Conservation (phyloP, 345 rosid species). For the Pelargonium nanum region DNA sequence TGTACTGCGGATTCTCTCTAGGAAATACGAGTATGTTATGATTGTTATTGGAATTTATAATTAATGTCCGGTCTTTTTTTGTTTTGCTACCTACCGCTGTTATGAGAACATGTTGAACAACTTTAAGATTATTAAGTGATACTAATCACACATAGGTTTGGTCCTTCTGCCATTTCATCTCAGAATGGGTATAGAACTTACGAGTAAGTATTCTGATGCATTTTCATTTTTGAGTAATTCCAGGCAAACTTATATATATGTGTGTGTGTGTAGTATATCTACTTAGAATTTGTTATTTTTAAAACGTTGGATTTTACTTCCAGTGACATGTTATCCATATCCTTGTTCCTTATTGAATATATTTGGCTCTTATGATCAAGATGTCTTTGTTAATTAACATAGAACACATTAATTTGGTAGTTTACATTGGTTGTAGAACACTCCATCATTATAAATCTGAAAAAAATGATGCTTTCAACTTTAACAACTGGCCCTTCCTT, state of each 20-base stretch:
- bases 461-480: not conserved
- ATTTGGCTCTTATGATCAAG: not conserved
- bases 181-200: slow-evolving; percentile 8
- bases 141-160: slow-evolving; percentile 10
- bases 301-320: not conserved
- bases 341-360: not conserved
- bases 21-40: slow-evolving; percentile 81
- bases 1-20: slow-evolving; percentile 81
- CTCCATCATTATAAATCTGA: no score
- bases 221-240: slow-evolving; percentile 2
- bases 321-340: not conserved
- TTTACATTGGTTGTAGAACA: no score
- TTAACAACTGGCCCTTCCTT: not conserved
- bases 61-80: not conserved
- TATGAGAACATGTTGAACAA: no score
- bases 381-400: no score
- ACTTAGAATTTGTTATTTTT: not conserved
- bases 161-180: slow-evolving; percentile 7
- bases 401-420: no score
- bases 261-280: not conserved
- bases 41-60: not conserved
- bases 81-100: no score
- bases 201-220: slow-evolving; percentile 12
- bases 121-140: slow-evolving; percentile 2
- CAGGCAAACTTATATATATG: not conserved